Base-by-base conservation (phyloP, 2,329 filamentous ascomycete species). In the Monilinia fructigena region DNA sequence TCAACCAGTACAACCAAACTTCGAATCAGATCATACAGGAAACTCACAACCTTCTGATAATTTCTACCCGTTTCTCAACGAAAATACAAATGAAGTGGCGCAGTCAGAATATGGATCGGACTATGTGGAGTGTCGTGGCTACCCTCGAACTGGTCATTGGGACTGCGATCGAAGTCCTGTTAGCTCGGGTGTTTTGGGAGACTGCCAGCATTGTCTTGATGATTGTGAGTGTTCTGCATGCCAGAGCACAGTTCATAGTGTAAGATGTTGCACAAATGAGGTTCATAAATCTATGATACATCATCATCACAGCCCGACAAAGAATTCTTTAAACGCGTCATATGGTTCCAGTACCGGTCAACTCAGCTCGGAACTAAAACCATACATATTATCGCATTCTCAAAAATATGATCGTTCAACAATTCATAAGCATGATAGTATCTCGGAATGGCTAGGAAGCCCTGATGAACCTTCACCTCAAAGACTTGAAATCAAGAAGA, bases 141-240 rank as follows among this genome's bases (percentile, higher is more conserved):
- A 73, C 67, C 72, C 73, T 53, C 61, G 69, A 53, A 74, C 73
- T 26, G 71, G 72, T 28, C 70, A 74, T 63, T 45, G 65, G 45
- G 63, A 52, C n/a, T 58, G 66, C 20, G 66, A 68, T 35, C 66
- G 70, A 10, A 74, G 72, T 50, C 70, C 70, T n/a, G 59, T 67
- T 10, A 66, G 42, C 28, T 64, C 68, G 4, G 73, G 70, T 2
- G 48, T 70, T 23, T 62, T 75, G 55, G 74, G 73, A 35, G 67
- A 70, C 58, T 75, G 74, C 31, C 73, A 75, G 59, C 73, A 75
- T 55, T 75, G 72, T 48, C 67, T 71, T 35, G 70, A 75, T 55
- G 73, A 74, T 58, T 75, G 71, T 50, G 67, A 69, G 20, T 74
- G 71, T 63, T 58, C 40, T 38, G 69, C 73, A 12, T 74, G 72